phyloP scores from a whole-genome alignment of 176 grass and related monocot genomes.

The Microstegium vimineum region DNA sequence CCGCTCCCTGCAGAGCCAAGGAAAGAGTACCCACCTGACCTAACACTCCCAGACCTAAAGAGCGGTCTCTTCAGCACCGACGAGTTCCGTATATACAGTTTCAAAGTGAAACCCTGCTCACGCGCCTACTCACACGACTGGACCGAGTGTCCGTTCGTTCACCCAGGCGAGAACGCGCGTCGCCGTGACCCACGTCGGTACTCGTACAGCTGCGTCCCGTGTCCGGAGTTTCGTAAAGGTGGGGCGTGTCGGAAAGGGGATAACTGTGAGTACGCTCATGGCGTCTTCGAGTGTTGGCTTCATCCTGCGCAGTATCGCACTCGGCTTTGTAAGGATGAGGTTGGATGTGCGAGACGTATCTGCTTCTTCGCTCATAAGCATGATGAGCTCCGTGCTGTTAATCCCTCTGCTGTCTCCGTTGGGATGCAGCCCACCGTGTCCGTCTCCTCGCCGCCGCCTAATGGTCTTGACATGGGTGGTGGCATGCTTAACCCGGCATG shows the following conservation, averaged over 20 bases:
- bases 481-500: not conserved
- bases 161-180: constrained; percentile 95
- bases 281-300: constrained; percentile 91
- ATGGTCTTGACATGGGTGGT: not conserved
- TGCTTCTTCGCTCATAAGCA: constrained; percentile 89
- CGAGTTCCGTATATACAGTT: constrained; percentile 94
- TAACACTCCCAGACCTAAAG: constrained; percentile 88
- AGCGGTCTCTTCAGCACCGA: constrained; percentile 85
- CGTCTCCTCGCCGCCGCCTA: constrained; percentile 22
- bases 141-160: constrained; percentile 98
- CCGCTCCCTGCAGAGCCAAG: constrained; percentile 31
- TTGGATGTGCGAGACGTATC: constrained; percentile 60
- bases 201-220: constrained; percentile 91
- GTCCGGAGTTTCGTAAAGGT: constrained; percentile 93
- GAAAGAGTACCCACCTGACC: constrained; percentile 94
- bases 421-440: constrained; percentile 41
- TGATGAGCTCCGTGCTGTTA: constrained; percentile 82
- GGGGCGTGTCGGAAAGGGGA: constrained; percentile 73
- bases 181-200: constrained; percentile 88
- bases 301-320: constrained; percentile 90
- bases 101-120: constrained; percentile 98
- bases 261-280: constrained; percentile 81
- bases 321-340: constrained; percentile 74
- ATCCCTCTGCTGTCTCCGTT: constrained; percentile 68
- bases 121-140: constrained; percentile 98